These are phyloP conservation scores for Chalaropsis thielavioides DNA, from an alignment of 2,329 filamentous ascomycete genomes.

Conservation along the genomic window DNA sequence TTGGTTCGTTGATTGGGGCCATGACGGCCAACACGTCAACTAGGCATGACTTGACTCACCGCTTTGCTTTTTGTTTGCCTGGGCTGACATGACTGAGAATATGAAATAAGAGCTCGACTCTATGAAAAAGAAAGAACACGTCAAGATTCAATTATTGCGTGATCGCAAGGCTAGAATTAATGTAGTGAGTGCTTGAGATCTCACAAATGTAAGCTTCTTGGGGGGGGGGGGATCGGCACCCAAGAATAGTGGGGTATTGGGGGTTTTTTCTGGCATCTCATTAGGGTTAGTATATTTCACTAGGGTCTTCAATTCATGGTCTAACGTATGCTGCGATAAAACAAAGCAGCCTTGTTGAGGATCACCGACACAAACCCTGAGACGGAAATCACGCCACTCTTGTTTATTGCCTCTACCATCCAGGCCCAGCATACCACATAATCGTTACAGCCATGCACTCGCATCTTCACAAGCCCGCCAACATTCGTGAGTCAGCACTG, in stretches of 20 bases:
- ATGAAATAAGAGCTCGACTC: background rate
- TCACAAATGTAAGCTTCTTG: background rate
- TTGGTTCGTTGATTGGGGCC: background rate
- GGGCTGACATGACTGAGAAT: constrained; percentile 31
- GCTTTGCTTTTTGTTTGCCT: constrained; percentile 57
- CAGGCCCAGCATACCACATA: background rate
- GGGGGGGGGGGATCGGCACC: no score
- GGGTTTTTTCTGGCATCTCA: background rate
- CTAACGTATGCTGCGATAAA: background rate
- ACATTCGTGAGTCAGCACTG: constrained; percentile 26
- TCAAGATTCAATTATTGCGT: background rate
- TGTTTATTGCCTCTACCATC: background rate
- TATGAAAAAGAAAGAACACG: background rate
- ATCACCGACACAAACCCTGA: background rate
- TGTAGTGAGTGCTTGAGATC: background rate
- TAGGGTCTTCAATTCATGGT: background rate
- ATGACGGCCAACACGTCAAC: background rate
- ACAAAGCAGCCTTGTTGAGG: background rate
- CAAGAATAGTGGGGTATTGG: background rate
- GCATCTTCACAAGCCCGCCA: constrained; percentile 72
- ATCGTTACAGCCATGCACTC: constrained; percentile 64
- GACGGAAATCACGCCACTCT: background rate
- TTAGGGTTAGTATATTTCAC: background rate
- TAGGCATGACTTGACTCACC: constrained; percentile 33
- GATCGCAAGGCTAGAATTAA: background rate